Evolutionary conservation across 345 rosid genomes (phyloP).

Genomic region (Geranium rotundifolium): DNA sequence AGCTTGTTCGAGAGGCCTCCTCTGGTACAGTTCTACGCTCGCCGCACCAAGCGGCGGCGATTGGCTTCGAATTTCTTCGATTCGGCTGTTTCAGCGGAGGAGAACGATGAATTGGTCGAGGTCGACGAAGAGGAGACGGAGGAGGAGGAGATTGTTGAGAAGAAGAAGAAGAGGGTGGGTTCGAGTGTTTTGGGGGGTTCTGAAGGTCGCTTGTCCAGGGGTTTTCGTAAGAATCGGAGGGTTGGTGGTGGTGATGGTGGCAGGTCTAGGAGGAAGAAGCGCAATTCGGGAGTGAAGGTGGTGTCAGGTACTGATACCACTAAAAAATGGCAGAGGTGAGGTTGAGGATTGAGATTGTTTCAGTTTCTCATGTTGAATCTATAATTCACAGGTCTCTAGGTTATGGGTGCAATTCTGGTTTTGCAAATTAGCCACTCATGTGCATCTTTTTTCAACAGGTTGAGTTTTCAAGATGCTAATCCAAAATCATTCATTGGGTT

Average conservation of each 20-base stretch:
- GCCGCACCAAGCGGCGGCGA: constrained; percentile 30
- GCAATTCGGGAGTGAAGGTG: constrained; percentile 11
- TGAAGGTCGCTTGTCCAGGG: constrained; percentile 48
- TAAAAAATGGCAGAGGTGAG: constrained; percentile 80
- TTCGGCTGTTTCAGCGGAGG: neutral
- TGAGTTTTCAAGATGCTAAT: constrained; percentile 61
- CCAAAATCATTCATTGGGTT: constrained; percentile 56
- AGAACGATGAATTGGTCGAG: constrained; percentile 11
- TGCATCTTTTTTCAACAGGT: constrained; percentile 31
- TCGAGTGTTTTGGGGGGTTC: constrained; percentile 22
- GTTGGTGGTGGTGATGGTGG: constrained; percentile 17
- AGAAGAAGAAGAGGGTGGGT: constrained; percentile 25
- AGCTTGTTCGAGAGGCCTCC: constrained; percentile 19
- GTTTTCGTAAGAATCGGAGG: constrained; percentile 26
- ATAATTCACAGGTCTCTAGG: neutral
- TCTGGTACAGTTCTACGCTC: constrained; percentile 48
- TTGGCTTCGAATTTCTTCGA: neutral
- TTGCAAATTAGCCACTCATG: neutral
- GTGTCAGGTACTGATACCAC: constrained; percentile 24
- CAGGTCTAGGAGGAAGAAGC: constrained; percentile 25
- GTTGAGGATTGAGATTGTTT: constrained; percentile 39
- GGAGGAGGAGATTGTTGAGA: constrained; percentile 10
- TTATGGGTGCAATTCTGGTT: neutral
- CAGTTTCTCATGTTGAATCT: neutral
- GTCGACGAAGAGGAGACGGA: constrained; percentile 5